phyloP scores from a whole-genome alignment of 1,139 yeast species.

The Lodderomyces beijingensis region DNA sequence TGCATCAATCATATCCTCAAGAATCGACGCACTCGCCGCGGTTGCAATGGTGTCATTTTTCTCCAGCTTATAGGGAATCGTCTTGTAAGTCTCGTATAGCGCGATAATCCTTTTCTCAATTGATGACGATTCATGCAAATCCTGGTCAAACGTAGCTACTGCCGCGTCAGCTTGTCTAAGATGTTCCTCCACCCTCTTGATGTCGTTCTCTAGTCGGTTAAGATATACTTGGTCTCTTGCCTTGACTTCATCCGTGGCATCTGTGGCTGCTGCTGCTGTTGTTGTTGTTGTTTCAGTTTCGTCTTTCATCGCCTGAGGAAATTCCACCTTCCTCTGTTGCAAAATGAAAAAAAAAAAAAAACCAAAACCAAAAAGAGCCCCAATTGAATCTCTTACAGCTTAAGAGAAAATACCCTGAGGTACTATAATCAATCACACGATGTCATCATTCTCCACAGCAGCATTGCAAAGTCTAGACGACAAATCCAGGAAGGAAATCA shows the following conservation, averaged over 20 bases:
- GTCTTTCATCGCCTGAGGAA: too few relatives aligned
- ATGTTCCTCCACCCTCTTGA: constrained; percentile 22
- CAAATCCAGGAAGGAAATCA: constrained; percentile 65
- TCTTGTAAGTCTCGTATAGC: constrained; percentile 21
- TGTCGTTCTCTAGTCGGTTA: constrained; percentile 25
- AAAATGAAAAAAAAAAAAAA: background rate
- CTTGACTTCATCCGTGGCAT: background rate
- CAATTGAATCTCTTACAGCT: constrained; percentile 2
- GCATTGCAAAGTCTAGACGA: constrained; percentile 68
- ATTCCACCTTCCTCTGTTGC: background rate
- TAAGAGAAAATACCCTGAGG: constrained; percentile 1
- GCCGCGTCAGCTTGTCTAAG: constrained; percentile 29
- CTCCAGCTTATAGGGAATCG: constrained; percentile 29
- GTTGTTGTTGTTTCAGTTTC: constrained; percentile 1
- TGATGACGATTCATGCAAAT: constrained; percentile 5
- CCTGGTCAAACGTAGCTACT: constrained; percentile 14
- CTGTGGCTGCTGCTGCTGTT: too few relatives aligned
- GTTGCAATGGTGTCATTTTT: constrained; percentile 37
- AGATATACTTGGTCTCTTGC: constrained; percentile 15
- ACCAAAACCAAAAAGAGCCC: constrained; percentile 1
- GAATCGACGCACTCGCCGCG: constrained; percentile 27
- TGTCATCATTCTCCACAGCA: constrained; percentile 59
- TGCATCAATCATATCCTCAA: constrained; percentile 13
- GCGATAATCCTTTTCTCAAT: constrained; percentile 24
- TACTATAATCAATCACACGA: too few relatives aligned